A percentile compares a stretch with the other conserved stretches of the same genome.
Evolutionary conservation across 768 basidiomycete genomes (phyloP).

Genomic region (Agrocybe chaxingu): DNA sequence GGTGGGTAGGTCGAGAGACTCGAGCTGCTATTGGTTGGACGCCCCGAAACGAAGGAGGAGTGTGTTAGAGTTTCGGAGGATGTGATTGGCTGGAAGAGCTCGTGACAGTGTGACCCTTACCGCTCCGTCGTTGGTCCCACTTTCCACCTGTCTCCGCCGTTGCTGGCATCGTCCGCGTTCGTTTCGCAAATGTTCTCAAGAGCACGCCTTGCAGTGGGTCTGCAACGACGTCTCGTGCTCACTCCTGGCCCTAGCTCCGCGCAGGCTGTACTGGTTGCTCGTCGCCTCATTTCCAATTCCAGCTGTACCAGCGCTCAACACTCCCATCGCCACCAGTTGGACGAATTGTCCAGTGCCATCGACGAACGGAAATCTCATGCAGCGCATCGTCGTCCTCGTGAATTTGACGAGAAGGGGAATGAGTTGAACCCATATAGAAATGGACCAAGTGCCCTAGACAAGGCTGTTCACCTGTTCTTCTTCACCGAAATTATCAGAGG

Average conservation of each 20-base stretch:
- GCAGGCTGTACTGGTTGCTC: constrained; percentile 36
- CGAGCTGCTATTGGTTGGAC: neutral
- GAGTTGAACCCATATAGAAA: constrained; percentile 66
- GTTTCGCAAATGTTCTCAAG: constrained; percentile 49
- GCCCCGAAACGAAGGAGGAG: too few species aligned
- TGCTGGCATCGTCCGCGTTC: constrained; percentile 38
- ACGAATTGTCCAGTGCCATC: constrained; percentile 34
- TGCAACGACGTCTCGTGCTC: constrained; percentile 43
- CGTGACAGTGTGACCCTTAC: constrained; percentile 32
- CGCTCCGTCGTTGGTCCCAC: constrained; percentile 27
- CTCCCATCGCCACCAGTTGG: constrained; percentile 22
- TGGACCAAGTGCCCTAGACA: constrained; percentile 91
- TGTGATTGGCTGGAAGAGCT: constrained; percentile 43
- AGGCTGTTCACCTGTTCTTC: constrained; percentile 95
- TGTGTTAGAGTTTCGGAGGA: constrained; percentile 28
- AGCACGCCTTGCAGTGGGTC: constrained; percentile 45
- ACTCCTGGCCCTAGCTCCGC: constrained; percentile 26
- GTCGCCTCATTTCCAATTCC: constrained; percentile 52
- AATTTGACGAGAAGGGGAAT: constrained; percentile 43
- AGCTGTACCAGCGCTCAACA: constrained; percentile 35
- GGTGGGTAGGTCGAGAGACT: constrained; percentile 12
- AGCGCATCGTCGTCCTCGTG: constrained; percentile 14
- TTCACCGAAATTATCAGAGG: constrained; percentile 98
- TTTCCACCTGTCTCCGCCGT: constrained; percentile 29
- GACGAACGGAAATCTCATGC: constrained; percentile 27